Evolutionary conservation across 2,329 filamentous ascomycete genomes (phyloP).

Genomic region (Samsoniella hepiali): DNA sequence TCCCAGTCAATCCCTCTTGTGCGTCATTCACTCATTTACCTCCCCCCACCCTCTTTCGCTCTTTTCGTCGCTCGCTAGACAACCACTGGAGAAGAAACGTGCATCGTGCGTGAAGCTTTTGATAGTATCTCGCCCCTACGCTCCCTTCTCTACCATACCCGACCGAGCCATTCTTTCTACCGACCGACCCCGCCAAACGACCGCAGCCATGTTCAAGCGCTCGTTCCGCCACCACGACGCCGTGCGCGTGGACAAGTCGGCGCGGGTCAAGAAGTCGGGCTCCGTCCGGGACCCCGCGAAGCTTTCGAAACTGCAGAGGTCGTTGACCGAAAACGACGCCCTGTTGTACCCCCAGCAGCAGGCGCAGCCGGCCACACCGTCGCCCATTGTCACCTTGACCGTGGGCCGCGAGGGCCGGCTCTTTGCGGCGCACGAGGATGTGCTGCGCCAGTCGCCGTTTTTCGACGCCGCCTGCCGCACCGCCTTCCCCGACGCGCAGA

Average conservation of each 20-base stretch:
- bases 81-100: constrained; percentile 22
- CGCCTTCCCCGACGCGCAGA: constrained; percentile 71
- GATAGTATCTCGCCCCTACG: constrained; percentile 22
- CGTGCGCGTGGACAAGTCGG: constrained; percentile 77
- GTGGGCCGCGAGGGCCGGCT: constrained; percentile 82
- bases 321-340: constrained; percentile 58
- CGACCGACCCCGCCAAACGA: constrained; percentile 22
- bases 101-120: constrained; percentile 23
- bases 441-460: constrained; percentile 80
- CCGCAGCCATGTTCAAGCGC: constrained; percentile 80
- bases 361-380: constrained; percentile 36
- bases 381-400: constrained; percentile 81
- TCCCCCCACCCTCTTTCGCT: constrained; percentile 41
- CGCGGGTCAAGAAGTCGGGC: constrained; percentile 67
- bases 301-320: constrained; percentile 81
- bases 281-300: constrained; percentile 69
- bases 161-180: constrained; percentile 26
- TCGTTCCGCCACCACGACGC: constrained; percentile 76
- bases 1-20: constrained; percentile 42
- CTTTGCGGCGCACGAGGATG: constrained; percentile 93
- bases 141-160: constrained; percentile 28
- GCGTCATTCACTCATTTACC: constrained; percentile 37
- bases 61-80: constrained; percentile 51
- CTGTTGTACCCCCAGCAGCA: constrained; percentile 17
- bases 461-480: constrained; percentile 71